Base-by-base conservation (phyloP, 805 yeast genomes). In the Isabelozyma pseudorhagii region DNA sequence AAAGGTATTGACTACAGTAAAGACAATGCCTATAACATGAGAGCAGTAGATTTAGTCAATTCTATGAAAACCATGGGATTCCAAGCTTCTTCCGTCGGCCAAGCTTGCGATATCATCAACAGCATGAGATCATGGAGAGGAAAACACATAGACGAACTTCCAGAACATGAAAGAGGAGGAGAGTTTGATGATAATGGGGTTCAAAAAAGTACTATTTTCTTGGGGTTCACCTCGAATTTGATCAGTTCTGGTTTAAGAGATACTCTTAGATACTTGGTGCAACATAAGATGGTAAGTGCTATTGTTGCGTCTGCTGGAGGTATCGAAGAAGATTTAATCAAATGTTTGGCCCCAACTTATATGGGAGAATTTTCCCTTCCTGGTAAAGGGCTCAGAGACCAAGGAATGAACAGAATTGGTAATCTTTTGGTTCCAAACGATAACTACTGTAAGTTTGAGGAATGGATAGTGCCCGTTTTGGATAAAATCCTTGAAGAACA, bases 231-330 rank as follows among this genome's bases (percentile, higher is more conserved):
- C 42, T 93, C 98, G 8, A 94, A 94, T 69, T 80, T 94, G 74
- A 94, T 94, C 60, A 87, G 96, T 40, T 88, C 97, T 4, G 99
- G 99, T 42, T 72, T 92, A 51, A 83, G 99, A 69, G 96, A 92
- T 61, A 90, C 97, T 29, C 73, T 94, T 57, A 80, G 94, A 64
- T 93, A 77, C 66, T 78, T 94, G 59, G 98, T 91, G 31, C 96
- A 96, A 69, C 85, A 96, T 73, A 93, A 91, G 69, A 88, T 87
- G 81, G 97, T 94, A 42, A 87, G 91, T 60, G 98, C 96, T 14
- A 83, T 94, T 60, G 99, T 94, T 45, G 87, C 98, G n/a, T 81
- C 93, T 54, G 99, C 97, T 18, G 99, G 99, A 57, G 99, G 99
- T 57, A 84, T 94, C 53, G 99, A 94, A 68, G 99, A 94, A 74